Conservation (phyloP, 2,329 filamentous ascomycete genomes). For the Alternaria viburni region DNA sequence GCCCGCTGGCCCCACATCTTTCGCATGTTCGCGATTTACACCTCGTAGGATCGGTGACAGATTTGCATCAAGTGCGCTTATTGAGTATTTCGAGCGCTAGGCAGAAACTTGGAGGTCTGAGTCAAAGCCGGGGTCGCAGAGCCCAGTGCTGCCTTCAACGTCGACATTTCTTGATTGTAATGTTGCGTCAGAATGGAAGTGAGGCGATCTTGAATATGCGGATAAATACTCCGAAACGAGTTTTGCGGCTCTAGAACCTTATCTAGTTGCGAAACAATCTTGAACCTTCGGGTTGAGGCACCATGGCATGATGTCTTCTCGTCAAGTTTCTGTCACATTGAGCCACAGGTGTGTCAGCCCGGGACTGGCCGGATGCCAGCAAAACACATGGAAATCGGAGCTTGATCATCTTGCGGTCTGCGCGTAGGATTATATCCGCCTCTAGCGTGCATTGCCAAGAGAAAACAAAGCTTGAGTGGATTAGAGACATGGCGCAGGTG, state of each 20-base stretch:
- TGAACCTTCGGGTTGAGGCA: not conserved
- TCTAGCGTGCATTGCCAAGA: constrained; percentile 19
- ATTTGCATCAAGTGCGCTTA: not conserved
- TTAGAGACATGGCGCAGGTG: constrained; percentile 26
- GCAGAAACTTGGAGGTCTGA: constrained; percentile 13
- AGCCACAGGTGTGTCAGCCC: constrained; percentile 14
- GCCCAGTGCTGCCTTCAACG: constrained; percentile 2
- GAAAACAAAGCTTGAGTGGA: constrained; percentile 27
- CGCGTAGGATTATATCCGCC: constrained; percentile 17
- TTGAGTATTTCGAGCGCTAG: not conserved
- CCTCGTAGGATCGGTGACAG: constrained; percentile 1
- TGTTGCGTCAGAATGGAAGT: not conserved
- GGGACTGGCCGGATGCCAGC: constrained; percentile 28
- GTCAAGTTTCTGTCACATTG: constrained; percentile 3
- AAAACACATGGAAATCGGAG: constrained; percentile 8
- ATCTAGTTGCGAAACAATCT: not conserved
- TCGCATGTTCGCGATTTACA: not conserved
- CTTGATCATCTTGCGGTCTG: constrained; percentile 11
- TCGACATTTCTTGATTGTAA: constrained; percentile 12
- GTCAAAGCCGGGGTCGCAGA: constrained; percentile 16
- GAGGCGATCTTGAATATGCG: not conserved
- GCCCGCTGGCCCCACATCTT: not conserved
- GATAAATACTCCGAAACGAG: constrained; percentile 4
- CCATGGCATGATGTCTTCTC: not conserved
- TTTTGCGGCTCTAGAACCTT: not conserved